A percentile compares a stretch with the other conserved stretches of the same genome.
phyloP scores from a whole-genome alignment of 805 yeast genomes.

The Maudiozyma serrabonitensis region DNA sequence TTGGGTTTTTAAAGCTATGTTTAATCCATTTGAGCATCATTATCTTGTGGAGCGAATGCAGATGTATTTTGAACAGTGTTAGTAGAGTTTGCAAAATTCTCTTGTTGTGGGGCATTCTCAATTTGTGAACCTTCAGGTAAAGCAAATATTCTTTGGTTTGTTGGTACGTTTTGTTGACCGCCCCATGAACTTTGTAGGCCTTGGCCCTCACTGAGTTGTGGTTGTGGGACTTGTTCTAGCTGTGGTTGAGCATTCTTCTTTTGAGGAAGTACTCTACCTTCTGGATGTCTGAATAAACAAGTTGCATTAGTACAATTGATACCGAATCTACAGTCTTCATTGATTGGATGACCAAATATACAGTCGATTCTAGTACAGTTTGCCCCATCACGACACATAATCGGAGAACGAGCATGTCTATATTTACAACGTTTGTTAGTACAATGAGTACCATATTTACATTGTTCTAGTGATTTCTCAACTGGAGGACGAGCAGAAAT shows the following conservation, averaged over 20 bases:
- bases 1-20: neutral
- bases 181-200: constrained; percentile 3
- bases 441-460: constrained; percentile 71
- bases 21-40: constrained; percentile 23
- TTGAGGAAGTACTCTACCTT: constrained; percentile 45
- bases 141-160: constrained; percentile 63
- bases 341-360: constrained; percentile 70
- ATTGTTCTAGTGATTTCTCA: constrained; percentile 62
- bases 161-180: constrained; percentile 23
- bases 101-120: constrained; percentile 54
- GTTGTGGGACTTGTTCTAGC: constrained; percentile 9
- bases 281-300: constrained; percentile 75
- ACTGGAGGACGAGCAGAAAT: constrained; percentile 15
- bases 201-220: constrained; percentile 1
- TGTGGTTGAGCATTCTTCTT: constrained; percentile 13
- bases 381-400: constrained; percentile 74
- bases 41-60: constrained; percentile 20
- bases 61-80: neutral
- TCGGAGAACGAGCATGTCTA: constrained; percentile 71
- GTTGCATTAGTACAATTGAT: constrained; percentile 58
- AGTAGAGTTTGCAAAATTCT: constrained; percentile 13
- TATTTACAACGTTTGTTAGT: constrained; percentile 70
- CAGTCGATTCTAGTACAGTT: constrained; percentile 75
- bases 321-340: constrained; percentile 74
- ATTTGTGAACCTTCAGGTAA: constrained; percentile 64